Evolutionary conservation across 2,329 filamentous ascomycete genomes (phyloP).

Genomic region (Aspergillus udagawae): DNA sequence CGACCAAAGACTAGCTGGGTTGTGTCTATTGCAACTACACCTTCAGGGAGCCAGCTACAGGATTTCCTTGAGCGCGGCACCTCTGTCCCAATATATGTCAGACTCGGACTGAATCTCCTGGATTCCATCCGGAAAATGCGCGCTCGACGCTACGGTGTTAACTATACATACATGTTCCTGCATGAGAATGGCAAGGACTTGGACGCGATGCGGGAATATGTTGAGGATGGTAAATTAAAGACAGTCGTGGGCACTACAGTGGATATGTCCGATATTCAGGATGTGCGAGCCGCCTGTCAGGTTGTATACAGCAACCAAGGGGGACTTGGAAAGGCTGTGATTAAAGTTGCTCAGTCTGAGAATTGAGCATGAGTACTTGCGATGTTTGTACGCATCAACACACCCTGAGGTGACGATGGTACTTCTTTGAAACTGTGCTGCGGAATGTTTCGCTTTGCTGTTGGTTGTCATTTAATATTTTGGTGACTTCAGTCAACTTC

Average conservation of each 20-base stretch:
- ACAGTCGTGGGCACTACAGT: constrained; percentile 42
- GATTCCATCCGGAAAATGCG: neutral
- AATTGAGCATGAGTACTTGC: no score
- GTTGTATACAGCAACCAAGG: constrained; percentile 42
- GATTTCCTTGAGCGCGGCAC: constrained; percentile 22
- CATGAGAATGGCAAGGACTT: constrained; percentile 40
- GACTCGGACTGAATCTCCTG: neutral
- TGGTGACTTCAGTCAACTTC: no score
- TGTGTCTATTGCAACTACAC: constrained; percentile 34
- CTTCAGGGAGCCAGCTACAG: constrained; percentile 36
- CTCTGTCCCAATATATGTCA: constrained; percentile 18
- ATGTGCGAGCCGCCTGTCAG: constrained; percentile 40
- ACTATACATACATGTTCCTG: constrained; percentile 46
- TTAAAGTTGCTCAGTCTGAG: constrained; percentile 14
- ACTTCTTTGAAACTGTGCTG: no score
- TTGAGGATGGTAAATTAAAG: constrained; percentile 44
- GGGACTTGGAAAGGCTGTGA: constrained; percentile 43
- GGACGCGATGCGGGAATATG: constrained; percentile 38
- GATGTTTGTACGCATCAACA: no score
- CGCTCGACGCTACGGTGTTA: constrained; percentile 41
- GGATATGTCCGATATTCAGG: constrained; percentile 42
- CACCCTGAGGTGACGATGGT: no score
- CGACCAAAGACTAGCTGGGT: constrained; percentile 33
- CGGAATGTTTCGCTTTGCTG: no score
- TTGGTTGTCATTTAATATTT: no score